Evolutionary conservation across 1,284 basidiomycete genomes (phyloP), one percentile per base, ranked within the genome.

Genomic region (Entoloma clypeatum): DNA sequence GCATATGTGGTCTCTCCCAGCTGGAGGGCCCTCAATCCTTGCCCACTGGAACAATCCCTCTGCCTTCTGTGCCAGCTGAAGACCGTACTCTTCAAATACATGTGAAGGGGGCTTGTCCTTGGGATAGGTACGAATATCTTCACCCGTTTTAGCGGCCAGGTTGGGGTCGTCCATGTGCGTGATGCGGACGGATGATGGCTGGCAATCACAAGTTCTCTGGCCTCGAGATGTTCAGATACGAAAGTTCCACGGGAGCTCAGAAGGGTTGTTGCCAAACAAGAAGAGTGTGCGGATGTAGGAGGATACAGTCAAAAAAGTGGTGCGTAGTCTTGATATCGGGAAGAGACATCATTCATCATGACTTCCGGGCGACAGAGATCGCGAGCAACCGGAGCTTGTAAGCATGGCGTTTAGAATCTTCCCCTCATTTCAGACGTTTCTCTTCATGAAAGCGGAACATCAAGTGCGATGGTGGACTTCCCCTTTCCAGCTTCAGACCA

Each of bases 21-120:
- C 22, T 19, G 22, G 31, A 11, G 34, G 22, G 29, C 55, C 56
- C 2, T 52, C 54, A 30, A 43, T 35, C 11, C 36, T 45, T 1
- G 56, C 57, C 57, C 56, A 60, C 25, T 49, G 48, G 28, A 60
- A 61, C 10, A 57, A 37, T 6, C 57, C 53, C 3, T 50, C 53
- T 7, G 59, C 39, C 25, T 41, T 44, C 13, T 36, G 14, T 3
- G 37, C 37, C 11, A 59, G 35, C 6, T 18, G 21, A 3, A 16
- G 16, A 7, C 31, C 31, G 22, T 32, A 32, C 31, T 32, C 18
- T 8, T 8, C 13, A 11, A 32, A 32, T n/a, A 21, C 22, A 11
- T 7, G 18, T 3, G 17, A 19, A 19, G 31, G 17, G 14, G 22
- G 17, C 10, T 32, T 32, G 10, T 18, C 13, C 17, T 32, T 2